phyloP scores from a whole-genome alignment of 768 basidiomycete genomes.

The Lactarius hatsudake region DNA sequence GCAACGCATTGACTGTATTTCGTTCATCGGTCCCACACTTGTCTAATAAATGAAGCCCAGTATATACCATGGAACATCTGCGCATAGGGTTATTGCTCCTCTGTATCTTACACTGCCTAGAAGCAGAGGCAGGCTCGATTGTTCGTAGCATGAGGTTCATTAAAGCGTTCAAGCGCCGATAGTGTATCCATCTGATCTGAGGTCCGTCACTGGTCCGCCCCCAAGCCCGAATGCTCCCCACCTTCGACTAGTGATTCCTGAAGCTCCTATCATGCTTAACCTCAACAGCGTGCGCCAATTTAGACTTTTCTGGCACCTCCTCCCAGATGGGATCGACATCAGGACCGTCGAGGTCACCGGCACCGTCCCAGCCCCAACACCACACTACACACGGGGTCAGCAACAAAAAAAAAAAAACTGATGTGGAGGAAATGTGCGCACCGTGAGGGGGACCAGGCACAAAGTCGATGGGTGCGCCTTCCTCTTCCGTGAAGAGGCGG shows the following conservation, averaged over 20 bases:
- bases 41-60: neutral
- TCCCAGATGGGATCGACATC: constrained; percentile 99
- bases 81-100: constrained; percentile 6
- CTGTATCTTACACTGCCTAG: constrained; percentile 14
- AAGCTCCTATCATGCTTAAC: constrained; percentile 65
- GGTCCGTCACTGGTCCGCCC: neutral
- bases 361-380: constrained; percentile 99
- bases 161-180: neutral
- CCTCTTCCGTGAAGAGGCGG: constrained; percentile 86
- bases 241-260: constrained; percentile 6
- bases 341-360: constrained; percentile 95
- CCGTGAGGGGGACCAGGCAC: constrained; percentile 80
- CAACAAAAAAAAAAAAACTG: neutral
- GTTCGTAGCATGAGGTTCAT: neutral
- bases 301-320: constrained; percentile 65
- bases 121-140: neutral
- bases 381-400: constrained; percentile 58
- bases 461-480: constrained; percentile 75
- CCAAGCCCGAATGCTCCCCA: neutral
- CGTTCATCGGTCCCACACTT: neutral
- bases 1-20: neutral
- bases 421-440: constrained; percentile 40
- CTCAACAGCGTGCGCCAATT: constrained; percentile 51
- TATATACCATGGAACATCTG: neutral
- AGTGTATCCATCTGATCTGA: constrained; percentile 4